These are phyloP conservation scores for Vaccinium darrowii DNA, from an alignment of 148 eudicot genomes.

Conservation along the genomic window DNA sequence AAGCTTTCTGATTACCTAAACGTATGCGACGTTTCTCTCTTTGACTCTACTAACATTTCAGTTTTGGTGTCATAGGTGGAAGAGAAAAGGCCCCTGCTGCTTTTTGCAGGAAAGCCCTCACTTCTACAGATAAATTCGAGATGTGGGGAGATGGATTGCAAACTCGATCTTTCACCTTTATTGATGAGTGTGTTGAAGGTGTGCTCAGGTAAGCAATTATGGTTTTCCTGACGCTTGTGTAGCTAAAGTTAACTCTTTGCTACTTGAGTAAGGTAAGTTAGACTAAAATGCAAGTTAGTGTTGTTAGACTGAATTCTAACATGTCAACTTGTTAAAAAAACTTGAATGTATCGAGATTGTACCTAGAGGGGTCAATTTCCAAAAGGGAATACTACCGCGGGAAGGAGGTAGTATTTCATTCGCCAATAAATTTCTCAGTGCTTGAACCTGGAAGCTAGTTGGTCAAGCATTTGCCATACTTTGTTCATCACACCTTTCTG, in stretches of 20 bases:
- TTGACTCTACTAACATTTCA: neutral
- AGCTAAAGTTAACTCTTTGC: neutral
- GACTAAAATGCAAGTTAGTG: neutral
- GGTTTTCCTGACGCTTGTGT: neutral
- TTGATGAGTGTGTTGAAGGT: conserved; percentile 64
- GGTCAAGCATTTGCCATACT: conserved; percentile 2
- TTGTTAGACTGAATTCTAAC: neutral
- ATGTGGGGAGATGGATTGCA: conserved; percentile 68
- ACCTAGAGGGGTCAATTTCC: neutral
- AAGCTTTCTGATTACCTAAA: neutral
- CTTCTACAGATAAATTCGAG: conserved; percentile 51
- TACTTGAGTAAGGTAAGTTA: neutral
- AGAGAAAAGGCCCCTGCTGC: conserved; percentile 72
- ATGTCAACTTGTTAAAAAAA: neutral
- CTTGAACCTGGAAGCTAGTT: neutral
- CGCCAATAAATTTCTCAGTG: neutral
- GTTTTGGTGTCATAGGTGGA: conserved; percentile 35
- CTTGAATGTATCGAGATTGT: neutral
- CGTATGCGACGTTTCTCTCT: neutral
- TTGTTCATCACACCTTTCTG: neutral
- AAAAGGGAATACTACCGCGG: neutral
- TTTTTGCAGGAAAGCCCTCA: conserved; percentile 45
- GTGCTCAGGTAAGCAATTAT: conserved; percentile 35
- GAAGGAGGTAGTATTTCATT: neutral
- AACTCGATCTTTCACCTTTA: conserved; percentile 59